Percentiles rank a stretch among this genome's conserved stretches.
Conservation (phyloP, 768 basidiomycete genomes). For the Kwoniella dendrophila region DNA sequence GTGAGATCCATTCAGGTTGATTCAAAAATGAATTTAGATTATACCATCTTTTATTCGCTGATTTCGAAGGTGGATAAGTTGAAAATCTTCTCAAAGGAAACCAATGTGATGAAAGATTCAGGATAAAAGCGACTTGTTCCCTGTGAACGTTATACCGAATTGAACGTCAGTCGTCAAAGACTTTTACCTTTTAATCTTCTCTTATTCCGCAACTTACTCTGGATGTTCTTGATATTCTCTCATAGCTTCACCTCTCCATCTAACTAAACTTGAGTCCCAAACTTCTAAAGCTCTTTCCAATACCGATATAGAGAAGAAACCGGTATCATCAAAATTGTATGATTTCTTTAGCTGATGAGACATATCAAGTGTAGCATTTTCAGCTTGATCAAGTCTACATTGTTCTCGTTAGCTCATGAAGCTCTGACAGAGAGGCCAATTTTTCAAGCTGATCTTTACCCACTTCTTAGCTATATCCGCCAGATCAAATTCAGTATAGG, state of each 20-base stretch:
- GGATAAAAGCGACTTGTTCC: constrained; percentile 79
- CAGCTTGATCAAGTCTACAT: constrained; percentile 50
- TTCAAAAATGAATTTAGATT: constrained; percentile 77
- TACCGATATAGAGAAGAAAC: constrained; percentile 91
- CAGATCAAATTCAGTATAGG: constrained; percentile 52
- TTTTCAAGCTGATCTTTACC: constrained; percentile 9
- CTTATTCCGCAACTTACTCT: too few relatives aligned
- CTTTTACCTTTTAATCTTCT: too few relatives aligned
- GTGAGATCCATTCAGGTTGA: constrained; percentile 78
- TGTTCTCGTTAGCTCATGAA: background rate
- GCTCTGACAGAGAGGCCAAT: background rate
- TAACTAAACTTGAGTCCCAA: constrained; percentile 77
- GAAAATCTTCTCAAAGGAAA: constrained; percentile 78
- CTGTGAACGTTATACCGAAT: constrained; percentile 57
- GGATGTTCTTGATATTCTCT: constrained; percentile 72
- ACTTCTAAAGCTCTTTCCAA: constrained; percentile 70
- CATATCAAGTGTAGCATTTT: constrained; percentile 55
- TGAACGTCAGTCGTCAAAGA: background rate
- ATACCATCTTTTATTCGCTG: constrained; percentile 68
- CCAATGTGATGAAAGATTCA: constrained; percentile 87
- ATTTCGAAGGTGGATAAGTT: constrained; percentile 55
- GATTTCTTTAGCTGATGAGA: constrained; percentile 60
- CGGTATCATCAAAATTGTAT: constrained; percentile 88
- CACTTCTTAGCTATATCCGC: constrained; percentile 55
- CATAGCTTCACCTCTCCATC: constrained; percentile 85